Evolutionary conservation across 148 eudicot species (phyloP), one percentile per base, ranked within the genome.

Genomic region (Silene uniflora): DNA sequence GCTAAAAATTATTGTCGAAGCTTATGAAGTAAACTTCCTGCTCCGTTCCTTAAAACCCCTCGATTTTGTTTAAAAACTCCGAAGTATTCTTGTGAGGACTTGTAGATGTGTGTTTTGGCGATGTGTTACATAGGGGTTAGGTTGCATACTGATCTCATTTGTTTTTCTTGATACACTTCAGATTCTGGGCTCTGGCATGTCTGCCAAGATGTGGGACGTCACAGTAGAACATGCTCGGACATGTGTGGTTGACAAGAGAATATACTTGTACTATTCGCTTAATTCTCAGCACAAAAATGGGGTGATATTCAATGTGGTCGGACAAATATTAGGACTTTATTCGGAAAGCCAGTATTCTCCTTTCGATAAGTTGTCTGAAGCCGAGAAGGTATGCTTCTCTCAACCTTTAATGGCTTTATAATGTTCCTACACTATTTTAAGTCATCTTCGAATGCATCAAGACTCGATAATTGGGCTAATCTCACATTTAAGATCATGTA

Each of bases 111-210:
- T 58, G 67, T 73, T 35, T 71, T 61, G 55, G 32, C 1, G 58
- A 32, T 73, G 65, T 75, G 14, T 13, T 62, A 4, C 18, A 62
- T 54, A 21, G 7, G 24, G 7, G 47, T 55, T 29, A 54, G 56
- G 63, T n/a, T 6, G 73, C 55, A 39, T 59, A 71, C 58, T 42
- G 47, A 27, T 71, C 61, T 75, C 44, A 52, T 7, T 39, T 59
- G 19, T 23, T 54, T 49, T 73, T 42, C n/a, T 49, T 32, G 35
- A 32, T 23, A 70, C 75, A 59, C 59, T 54, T 66, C 85, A 91
- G 97, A 83, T 91, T 76, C 86, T 89, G 72, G 97, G 93, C 75
- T 77, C 89, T 29, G 93, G 91, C 68, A 91, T 91, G 96, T 91
- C 91, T 76, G 80, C 93, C 73, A 88, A 88, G 79, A 86, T 87